Conservation (phyloP, 257 asterid genomes). For the Ballota nigra region DNA sequence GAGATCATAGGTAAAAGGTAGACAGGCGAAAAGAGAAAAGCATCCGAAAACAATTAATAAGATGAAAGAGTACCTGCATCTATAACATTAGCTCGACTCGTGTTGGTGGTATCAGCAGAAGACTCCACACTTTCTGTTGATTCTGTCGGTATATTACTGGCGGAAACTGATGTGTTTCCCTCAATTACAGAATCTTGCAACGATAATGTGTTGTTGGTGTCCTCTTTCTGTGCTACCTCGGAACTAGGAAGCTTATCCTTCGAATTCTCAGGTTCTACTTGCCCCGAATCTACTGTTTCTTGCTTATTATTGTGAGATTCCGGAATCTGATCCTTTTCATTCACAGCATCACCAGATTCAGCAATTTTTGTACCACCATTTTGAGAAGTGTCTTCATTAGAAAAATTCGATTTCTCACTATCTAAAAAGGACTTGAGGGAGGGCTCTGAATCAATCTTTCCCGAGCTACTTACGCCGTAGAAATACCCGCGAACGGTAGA, state of each 20-base stretch:
- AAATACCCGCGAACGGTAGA: conserved; percentile 50
- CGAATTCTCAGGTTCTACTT: conserved; percentile 23
- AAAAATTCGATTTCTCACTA: conserved; percentile 15
- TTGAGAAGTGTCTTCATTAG: conserved; percentile 27
- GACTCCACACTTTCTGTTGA: conserved; percentile 28
- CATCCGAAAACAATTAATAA: conserved; percentile 6
- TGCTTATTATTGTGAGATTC: conserved; percentile 27
- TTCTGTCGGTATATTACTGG: conserved; percentile 24
- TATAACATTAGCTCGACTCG: conserved; percentile 30
- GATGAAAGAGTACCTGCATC: conserved; percentile 45
- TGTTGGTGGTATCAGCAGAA: conserved; percentile 32
- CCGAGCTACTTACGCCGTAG: conserved; percentile 35
- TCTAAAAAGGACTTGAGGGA: conserved; percentile 19
- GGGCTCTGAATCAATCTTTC: conserved; percentile 17
- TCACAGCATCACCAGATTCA: conserved; percentile 22
- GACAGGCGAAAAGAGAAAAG: neutral
- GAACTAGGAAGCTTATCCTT: conserved; percentile 23
- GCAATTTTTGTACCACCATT: conserved; percentile 18
- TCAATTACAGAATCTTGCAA: conserved; percentile 9
- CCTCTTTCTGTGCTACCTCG: conserved; percentile 20
- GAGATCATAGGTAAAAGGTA: neutral
- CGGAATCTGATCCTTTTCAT: conserved; percentile 19
- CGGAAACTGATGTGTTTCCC: conserved; percentile 18
- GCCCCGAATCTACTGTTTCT: conserved; percentile 21
- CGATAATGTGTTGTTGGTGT: conserved; percentile 1